Percentiles rank a stretch among this genome's conserved stretches.
phyloP scores from a whole-genome alignment of 441 rosid species.

The Corymbia citriodora region DNA sequence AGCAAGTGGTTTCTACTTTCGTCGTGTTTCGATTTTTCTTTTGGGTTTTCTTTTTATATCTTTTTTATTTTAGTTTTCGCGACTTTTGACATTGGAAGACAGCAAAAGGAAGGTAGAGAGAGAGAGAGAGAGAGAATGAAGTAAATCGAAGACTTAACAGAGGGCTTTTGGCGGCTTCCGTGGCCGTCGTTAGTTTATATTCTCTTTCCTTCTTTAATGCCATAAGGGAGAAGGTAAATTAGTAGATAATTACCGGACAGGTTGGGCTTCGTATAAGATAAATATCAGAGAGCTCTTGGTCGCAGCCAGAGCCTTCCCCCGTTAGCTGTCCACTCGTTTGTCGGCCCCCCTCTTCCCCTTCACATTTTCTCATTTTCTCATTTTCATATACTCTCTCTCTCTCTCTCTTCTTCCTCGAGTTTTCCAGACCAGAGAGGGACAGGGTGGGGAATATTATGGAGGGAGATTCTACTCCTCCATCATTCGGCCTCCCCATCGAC shows the following conservation, averaged over 20 bases:
- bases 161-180: conserved; percentile 35
- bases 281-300: conserved; percentile 7
- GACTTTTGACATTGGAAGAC: neutral
- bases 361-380: too few species aligned
- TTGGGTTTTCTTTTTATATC: neutral
- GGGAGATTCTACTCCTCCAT: neutral
- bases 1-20: neutral
- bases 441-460: conserved; percentile 11
- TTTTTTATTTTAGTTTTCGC: neutral
- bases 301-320: conserved; percentile 22
- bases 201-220: neutral
- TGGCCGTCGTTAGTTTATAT: neutral
- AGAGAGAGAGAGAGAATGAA: neutral
- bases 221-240: neutral
- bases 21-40: neutral
- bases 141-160: neutral
- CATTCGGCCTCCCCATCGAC: conserved; percentile 21
- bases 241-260: neutral
- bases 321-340: conserved; percentile 78
- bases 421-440: conserved; percentile 35
- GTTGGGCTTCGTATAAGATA: neutral
- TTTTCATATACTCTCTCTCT: neutral
- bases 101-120: neutral
- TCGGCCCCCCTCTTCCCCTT: neutral
- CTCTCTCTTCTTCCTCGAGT: conserved; percentile 26